These are phyloP conservation scores for Ophiosphaerella korrae DNA, from an alignment of 2,329 filamentous ascomycete species.

Conservation along the genomic window DNA sequence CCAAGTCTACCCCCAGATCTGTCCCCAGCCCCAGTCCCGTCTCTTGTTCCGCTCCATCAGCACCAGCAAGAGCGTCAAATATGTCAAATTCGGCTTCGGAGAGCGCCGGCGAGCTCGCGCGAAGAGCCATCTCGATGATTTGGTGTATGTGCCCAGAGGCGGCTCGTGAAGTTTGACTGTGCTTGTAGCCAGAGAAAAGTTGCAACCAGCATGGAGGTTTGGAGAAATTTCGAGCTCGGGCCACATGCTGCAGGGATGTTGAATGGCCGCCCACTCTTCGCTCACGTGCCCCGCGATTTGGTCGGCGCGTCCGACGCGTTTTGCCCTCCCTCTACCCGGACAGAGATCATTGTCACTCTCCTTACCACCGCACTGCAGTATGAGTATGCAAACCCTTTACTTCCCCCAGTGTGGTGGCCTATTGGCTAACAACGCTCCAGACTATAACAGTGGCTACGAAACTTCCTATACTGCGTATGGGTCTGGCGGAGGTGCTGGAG, in stretches of 20 bases:
- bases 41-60: constrained; percentile 54
- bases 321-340: constrained; percentile 17
- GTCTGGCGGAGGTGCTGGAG: constrained; percentile 59
- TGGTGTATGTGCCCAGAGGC: constrained; percentile 1
- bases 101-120: constrained; percentile 76
- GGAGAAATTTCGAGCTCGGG: constrained; percentile 31
- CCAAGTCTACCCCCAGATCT: constrained; percentile 43
- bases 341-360: constrained; percentile 8
- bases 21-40: constrained; percentile 39
- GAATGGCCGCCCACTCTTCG: background rate
- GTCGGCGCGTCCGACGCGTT: constrained; percentile 40
- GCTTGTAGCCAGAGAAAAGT: constrained; percentile 6
- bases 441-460: constrained; percentile 46
- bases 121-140: constrained; percentile 66
- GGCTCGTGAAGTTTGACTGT: constrained; percentile 15
- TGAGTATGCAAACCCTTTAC: constrained; percentile 20
- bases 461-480: constrained; percentile 63
- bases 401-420: background rate
- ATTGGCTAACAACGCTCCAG: constrained; percentile 16
- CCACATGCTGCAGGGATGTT: constrained; percentile 26
- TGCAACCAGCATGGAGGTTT: constrained; percentile 5
- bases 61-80: constrained; percentile 73
- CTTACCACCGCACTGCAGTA: constrained; percentile 13
- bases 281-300: constrained; percentile 28
- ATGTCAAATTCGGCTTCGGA: constrained; percentile 96